Conservation (phyloP, 179 eudicot species). For the Pouteria campechiana region DNA sequence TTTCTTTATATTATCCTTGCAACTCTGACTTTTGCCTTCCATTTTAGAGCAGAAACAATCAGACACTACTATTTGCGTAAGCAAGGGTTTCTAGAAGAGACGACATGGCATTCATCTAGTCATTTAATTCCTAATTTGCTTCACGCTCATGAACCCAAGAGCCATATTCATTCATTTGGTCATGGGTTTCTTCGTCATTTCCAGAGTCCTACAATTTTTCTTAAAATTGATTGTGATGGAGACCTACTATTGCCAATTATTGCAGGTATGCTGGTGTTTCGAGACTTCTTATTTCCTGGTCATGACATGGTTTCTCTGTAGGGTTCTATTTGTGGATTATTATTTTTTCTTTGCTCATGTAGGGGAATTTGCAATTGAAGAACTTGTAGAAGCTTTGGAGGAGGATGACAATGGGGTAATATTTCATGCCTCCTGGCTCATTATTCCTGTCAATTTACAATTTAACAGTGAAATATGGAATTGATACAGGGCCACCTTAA, state of each 20-base stretch:
- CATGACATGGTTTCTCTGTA: background rate
- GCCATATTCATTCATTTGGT: constrained; percentile 29
- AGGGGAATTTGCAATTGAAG: constrained; percentile 72
- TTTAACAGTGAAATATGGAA: constrained; percentile 1
- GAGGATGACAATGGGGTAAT: constrained; percentile 51
- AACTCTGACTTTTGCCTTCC: too few relatives aligned
- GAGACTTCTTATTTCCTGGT: background rate
- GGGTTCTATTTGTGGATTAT: background rate
- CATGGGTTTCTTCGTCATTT: constrained; percentile 48
- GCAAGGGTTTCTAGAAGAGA: constrained; percentile 49
- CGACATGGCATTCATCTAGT: constrained; percentile 18
- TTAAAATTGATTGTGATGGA: constrained; percentile 71
- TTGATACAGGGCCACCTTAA: constrained; percentile 48
- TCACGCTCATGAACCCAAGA: constrained; percentile 21
- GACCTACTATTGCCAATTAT: constrained; percentile 63
- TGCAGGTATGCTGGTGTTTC: constrained; percentile 41
- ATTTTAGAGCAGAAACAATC: constrained; percentile 56
- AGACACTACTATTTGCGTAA: constrained; percentile 47
- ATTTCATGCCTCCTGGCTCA: background rate
- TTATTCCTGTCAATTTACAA: background rate
- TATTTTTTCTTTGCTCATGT: constrained; percentile 7
- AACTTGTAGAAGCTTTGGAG: constrained; percentile 40
- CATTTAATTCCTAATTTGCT: constrained; percentile 19
- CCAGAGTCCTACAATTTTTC: constrained; percentile 63
- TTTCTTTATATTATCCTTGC: too few relatives aligned